Evolutionary conservation across 257 asterid genomes (phyloP).

Genomic region (Catharanthus roseus): DNA sequence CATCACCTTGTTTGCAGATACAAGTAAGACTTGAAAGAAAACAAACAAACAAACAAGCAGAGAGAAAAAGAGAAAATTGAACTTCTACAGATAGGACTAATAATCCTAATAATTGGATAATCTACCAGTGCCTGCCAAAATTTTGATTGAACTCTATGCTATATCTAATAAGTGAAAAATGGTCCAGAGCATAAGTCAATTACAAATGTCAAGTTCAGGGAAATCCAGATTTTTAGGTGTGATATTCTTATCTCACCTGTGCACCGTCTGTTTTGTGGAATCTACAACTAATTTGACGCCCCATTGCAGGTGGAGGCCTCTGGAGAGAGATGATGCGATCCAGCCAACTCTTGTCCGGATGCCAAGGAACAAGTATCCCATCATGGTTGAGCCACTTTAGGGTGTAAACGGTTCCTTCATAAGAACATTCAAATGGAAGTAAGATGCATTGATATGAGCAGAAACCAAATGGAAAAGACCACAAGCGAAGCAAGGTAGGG

Average conservation of each 20-base stretch:
- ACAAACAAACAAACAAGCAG: no score
- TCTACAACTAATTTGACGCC: background rate
- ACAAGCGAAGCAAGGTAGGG: background rate
- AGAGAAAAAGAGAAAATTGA: background rate
- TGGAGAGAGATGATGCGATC: slow-evolving; percentile 55
- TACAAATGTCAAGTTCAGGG: background rate
- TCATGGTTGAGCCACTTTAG: slow-evolving; percentile 53
- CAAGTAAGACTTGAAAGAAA: slow-evolving; percentile 31
- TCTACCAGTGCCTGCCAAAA: background rate
- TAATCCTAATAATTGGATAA: background rate
- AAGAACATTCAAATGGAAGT: slow-evolving; percentile 2
- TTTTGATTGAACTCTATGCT: background rate
- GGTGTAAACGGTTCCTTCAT: slow-evolving; percentile 12
- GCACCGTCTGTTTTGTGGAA: background rate
- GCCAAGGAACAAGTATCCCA: slow-evolving; percentile 81
- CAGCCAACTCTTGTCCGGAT: slow-evolving; percentile 78
- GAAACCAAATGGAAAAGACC: slow-evolving; percentile 4
- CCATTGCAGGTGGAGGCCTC: slow-evolving; percentile 64
- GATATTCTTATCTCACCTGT: background rate
- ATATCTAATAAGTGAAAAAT: background rate
- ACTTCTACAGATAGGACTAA: background rate
- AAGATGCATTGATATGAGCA: background rate
- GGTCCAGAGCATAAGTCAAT: no score
- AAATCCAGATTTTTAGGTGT: background rate
- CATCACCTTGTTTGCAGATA: slow-evolving; percentile 83